A percentile compares a stretch with the other conserved stretches of the same genome.
Conservation (phyloP, 768 basidiomycete genomes). For the Phylloporus rhodoxanthus region DNA sequence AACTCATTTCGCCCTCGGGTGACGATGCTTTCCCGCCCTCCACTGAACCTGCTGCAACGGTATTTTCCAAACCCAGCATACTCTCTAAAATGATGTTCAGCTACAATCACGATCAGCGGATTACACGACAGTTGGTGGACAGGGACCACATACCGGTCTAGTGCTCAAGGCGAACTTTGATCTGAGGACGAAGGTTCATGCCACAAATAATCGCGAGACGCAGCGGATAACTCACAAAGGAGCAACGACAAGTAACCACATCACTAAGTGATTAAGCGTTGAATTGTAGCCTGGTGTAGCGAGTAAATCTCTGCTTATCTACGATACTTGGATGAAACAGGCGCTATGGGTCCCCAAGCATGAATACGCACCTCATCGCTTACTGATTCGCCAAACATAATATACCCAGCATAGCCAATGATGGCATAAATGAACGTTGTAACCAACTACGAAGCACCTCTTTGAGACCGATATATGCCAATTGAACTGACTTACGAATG, state of each 20-base stretch:
- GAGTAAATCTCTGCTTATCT: constrained; percentile 83
- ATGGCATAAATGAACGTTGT: constrained; percentile 59
- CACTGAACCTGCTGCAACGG: constrained; percentile 10
- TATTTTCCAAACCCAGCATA: constrained; percentile 59
- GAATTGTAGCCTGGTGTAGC: constrained; percentile 67
- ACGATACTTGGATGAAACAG: constrained; percentile 1
- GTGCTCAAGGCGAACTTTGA: constrained; percentile 86
- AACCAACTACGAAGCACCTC: constrained; percentile 38
- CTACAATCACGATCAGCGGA: constrained; percentile 30
- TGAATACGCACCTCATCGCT: constrained; percentile 64
- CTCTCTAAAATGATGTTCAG: constrained; percentile 80
- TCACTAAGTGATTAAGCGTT: constrained; percentile 60
- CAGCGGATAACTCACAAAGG: constrained; percentile 45
- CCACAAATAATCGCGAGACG: neutral
- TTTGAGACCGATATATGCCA: neutral
- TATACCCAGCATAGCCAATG: constrained; percentile 77
- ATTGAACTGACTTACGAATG: constrained; percentile 58
- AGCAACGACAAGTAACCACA: constrained; percentile 83
- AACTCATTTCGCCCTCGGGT: constrained; percentile 2
- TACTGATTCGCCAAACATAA: constrained; percentile 83
- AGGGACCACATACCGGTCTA: constrained; percentile 53
- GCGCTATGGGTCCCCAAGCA: neutral
- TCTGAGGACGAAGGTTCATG: constrained; percentile 33
- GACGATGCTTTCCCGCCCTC: constrained; percentile 24
- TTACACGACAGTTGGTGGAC: neutral